Conservation (phyloP, 768 basidiomycete genomes). For the Coprinopsis strossmayeri region DNA sequence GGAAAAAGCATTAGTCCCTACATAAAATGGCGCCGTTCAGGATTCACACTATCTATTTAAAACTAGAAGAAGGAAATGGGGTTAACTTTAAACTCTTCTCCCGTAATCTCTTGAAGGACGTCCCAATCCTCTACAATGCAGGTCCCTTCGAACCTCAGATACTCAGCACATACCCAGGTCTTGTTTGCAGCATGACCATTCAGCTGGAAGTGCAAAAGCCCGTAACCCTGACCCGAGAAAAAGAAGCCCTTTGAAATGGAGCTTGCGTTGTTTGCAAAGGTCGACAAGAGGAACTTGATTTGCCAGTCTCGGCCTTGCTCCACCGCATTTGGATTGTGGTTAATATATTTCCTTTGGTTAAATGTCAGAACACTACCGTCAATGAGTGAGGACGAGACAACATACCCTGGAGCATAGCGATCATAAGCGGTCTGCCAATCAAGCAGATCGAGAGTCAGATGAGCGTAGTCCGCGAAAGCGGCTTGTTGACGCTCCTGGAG, state of each 20-base stretch:
- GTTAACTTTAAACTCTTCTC: not conserved
- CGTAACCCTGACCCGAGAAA: not conserved
- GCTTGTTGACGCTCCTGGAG: not conserved
- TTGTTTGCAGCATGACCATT: not conserved
- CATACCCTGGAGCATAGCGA: not conserved
- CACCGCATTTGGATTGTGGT: not conserved
- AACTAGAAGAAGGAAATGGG: not conserved
- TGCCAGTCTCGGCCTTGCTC: not conserved
- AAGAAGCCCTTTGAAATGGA: not conserved
- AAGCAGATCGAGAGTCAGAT: not conserved
- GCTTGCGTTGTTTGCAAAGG: not conserved
- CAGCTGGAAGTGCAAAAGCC: not conserved
- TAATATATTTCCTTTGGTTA: not conserved
- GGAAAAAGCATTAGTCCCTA: too few relatives aligned
- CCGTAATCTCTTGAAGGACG: not conserved
- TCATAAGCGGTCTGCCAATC: not conserved
- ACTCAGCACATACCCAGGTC: not conserved
- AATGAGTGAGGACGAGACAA: not conserved
- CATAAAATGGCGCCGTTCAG: too few relatives aligned
- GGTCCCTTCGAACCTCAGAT: not conserved
- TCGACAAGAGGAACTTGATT: not conserved
- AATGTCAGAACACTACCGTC: not conserved
- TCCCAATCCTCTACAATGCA: not conserved
- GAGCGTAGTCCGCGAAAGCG: not conserved
- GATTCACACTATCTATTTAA: too few relatives aligned